Evolutionary conservation across 208 protist genomes (phyloP), one percentile per base, ranked within the genome.

Genomic region (Perkinsela sp.): DNA sequence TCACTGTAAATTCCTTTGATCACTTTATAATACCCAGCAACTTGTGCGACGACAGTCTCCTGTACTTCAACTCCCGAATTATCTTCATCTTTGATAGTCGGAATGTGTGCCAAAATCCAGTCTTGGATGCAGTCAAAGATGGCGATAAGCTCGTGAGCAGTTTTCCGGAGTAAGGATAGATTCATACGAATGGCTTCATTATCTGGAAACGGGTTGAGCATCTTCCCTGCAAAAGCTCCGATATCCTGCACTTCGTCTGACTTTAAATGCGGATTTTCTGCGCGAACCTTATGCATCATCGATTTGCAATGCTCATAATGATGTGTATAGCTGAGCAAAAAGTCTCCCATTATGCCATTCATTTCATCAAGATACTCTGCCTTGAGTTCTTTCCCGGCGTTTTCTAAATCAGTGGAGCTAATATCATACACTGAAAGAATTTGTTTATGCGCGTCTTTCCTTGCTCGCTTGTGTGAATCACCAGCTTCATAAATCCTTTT

Each of bases 61-160:
- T 57, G 40, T 57, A 57, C 40, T 57, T 57, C 40, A 57, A 57
- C 40, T 57, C 40, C 40, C 22, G 40, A 57, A 22, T 57, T 57
- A 57, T 57, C 40, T 57, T 57, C 40, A 6, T 57, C 40, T 22
- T 57, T 57, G 22, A 57, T 57, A n/a, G 6, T 6, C 22, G 40
- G 40, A 57, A 57, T 57, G 40, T 57, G 40, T 57, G 40, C 40
- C 22, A 57, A 22, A 22, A 57, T 57, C 40, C 40, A 57, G 22
- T 57, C 40, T 22, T 57, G 40, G 22, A 57, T 57, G 40, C 40
- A 57, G 22, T 57, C 40, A 22, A 57, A 57, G 6, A 57, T 57
- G 6, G 40, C 40, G 13, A 57, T 22, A n/a, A 57, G 22, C 6
- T 57, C 40, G 22, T 57, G 40, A 6, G 40, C 40, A n/a, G 6